Evolutionary conservation across 371 early-diverging fungal species (phyloP).

Genomic region (Blakeslea trispora): DNA sequence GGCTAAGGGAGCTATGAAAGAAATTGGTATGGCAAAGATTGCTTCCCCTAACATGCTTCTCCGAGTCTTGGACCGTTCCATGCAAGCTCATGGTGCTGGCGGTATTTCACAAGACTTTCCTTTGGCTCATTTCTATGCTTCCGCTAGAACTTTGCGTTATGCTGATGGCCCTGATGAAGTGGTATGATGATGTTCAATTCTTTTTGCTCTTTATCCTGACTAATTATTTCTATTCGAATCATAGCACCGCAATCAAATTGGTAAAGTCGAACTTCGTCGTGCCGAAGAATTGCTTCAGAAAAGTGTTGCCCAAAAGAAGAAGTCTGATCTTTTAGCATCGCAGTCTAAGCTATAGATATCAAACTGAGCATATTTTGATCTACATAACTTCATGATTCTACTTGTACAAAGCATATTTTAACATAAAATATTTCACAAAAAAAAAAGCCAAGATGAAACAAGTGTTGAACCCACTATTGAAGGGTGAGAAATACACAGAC

Average conservation of each 20-base stretch:
- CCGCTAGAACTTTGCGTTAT: constrained; percentile 83
- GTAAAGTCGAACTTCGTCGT: constrained; percentile 51
- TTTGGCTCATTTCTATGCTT: constrained; percentile 84
- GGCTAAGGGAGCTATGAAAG: constrained; percentile 86
- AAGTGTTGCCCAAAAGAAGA: constrained; percentile 40
- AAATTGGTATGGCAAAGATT: constrained; percentile 94
- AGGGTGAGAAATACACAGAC: no score
- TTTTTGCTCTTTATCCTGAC: not conserved
- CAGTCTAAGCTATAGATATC: constrained; percentile 20
- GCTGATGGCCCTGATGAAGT: constrained; percentile 77
- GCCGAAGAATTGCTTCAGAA: constrained; percentile 36
- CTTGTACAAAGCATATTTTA: no score
- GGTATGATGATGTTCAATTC: not conserved
- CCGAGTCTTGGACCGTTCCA: constrained; percentile 80
- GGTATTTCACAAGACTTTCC: constrained; percentile 89
- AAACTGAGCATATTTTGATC: not conserved
- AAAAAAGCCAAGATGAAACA: no score
- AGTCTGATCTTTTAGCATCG: constrained; percentile 25
- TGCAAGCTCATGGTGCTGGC: constrained; percentile 91
- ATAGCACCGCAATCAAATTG: constrained; percentile 41
- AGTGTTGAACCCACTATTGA: no score
- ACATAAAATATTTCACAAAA: no score
- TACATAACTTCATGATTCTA: no score
- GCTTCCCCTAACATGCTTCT: constrained; percentile 79
- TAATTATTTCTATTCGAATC: not conserved